Percentiles rank a stretch among this genome's conserved stretches.
Evolutionary conservation across 202 grass and related monocot genomes (phyloP).

Genomic region (Setaria viridis): DNA sequence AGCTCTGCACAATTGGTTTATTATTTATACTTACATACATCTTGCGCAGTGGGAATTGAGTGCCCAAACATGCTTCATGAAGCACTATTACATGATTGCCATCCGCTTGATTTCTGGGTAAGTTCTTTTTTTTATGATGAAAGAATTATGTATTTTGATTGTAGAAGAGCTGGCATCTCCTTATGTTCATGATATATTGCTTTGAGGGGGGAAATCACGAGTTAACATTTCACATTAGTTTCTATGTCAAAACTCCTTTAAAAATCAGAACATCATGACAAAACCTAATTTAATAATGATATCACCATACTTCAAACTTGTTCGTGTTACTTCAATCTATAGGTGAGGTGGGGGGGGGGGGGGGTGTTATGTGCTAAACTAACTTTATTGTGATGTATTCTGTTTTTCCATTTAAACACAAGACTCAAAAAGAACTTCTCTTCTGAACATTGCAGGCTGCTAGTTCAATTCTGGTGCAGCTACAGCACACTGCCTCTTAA

Average conservation of each 20-base stretch:
- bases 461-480: conserved; percentile 98
- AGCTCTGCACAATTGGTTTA: neutral
- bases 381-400: neutral
- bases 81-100: conserved; percentile 86
- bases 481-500: conserved; percentile 91
- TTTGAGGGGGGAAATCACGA: neutral
- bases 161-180: neutral
- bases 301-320: neutral
- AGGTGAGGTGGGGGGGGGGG: neutral
- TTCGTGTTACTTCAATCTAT: neutral
- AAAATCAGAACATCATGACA: neutral
- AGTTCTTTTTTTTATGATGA: conserved; percentile 11
- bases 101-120: conserved; percentile 82
- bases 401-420: too few species aligned
- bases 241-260: neutral
- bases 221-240: neutral
- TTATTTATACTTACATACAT: conserved; percentile 18
- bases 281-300: neutral
- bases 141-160: neutral
- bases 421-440: too few species aligned
- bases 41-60: conserved; percentile 88
- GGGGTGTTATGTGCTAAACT: neutral
- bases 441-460: conserved; percentile 58
- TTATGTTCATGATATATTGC: neutral
- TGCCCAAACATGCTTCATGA: conserved; percentile 89